Percentiles rank a stretch among this genome's conserved stretches.
Evolutionary conservation across 345 rosid species (phyloP).

Genomic region (Murraya paniculata): DNA sequence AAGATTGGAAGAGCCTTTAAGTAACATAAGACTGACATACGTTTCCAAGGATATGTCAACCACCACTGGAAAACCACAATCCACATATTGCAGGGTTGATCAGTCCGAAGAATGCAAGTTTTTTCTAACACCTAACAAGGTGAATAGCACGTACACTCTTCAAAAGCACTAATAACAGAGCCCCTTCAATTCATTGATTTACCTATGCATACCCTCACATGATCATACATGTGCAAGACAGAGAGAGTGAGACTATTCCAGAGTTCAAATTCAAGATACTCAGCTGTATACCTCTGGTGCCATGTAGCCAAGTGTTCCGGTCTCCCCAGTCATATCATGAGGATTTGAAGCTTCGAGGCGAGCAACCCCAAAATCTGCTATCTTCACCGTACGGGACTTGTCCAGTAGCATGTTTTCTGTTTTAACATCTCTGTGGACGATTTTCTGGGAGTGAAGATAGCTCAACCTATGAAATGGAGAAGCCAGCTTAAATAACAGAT

Average conservation of each 20-base stretch:
- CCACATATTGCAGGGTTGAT: background rate
- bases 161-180: background rate
- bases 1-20: background rate
- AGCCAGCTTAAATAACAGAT: constrained; percentile 1
- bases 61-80: background rate
- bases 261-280: background rate
- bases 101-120: background rate
- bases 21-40: background rate
- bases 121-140: background rate
- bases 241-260: background rate
- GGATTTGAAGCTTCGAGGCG: constrained; percentile 97
- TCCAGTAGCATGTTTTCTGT: constrained; percentile 98
- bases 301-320: constrained; percentile 99
- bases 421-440: constrained; percentile 97
- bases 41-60: background rate
- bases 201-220: background rate
- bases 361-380: constrained; percentile 98
- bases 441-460: constrained; percentile 86
- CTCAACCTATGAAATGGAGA: constrained; percentile 56
- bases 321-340: constrained; percentile 99
- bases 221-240: background rate
- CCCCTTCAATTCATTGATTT: background rate
- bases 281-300: constrained; percentile 81
- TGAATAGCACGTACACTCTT: background rate
- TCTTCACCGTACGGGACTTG: constrained; percentile 79